These are phyloP conservation scores for Phytophthora sansomeana DNA, from an alignment of 352 stramenopile species.

Conservation along the genomic window DNA sequence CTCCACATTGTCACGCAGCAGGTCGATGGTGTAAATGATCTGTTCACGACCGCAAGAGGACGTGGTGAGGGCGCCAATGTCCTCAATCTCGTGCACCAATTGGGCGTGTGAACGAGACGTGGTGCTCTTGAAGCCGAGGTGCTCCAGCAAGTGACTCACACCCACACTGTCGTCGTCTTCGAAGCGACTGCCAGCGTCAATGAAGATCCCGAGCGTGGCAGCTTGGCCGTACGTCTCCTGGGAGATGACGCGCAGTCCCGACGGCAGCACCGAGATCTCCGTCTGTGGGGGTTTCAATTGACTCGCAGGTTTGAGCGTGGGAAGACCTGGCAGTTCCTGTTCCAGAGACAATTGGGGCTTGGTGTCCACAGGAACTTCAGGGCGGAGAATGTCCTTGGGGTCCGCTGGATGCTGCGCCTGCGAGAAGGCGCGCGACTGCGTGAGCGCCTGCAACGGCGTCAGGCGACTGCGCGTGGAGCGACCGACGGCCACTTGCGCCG, in stretches of 20 bases:
- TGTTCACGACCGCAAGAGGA: constrained; percentile 94
- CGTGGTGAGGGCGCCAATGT: constrained; percentile 93
- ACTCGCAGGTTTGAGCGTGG: constrained; percentile 84
- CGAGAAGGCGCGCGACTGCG: constrained; percentile 51
- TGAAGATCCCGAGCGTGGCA: constrained; percentile 94
- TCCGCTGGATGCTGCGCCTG: constrained; percentile 39
- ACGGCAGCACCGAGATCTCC: constrained; percentile 92
- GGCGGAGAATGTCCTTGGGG: constrained; percentile 66
- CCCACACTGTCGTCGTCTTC: constrained; percentile 84
- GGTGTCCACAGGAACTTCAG: constrained; percentile 35
- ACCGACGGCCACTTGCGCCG: constrained; percentile 19
- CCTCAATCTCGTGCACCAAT: constrained; percentile 92
- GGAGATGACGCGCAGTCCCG: constrained; percentile 96
- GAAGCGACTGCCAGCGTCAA: constrained; percentile 91
- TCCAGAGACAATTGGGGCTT: constrained; percentile 70
- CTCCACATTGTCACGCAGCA: constrained; percentile 95
- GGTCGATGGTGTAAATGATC: constrained; percentile 97
- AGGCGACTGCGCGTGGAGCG: neutral
- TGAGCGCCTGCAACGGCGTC: constrained; percentile 18
- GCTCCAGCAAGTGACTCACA: constrained; percentile 95
- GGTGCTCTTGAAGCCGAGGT: constrained; percentile 96
- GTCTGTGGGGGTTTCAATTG: constrained; percentile 90
- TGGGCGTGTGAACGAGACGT: constrained; percentile 82
- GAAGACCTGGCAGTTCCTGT: constrained; percentile 72
- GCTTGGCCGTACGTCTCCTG: constrained; percentile 97